Base-by-base conservation (phyloP, 805 yeast species). In the Tetrapisispora pingtungensis region DNA sequence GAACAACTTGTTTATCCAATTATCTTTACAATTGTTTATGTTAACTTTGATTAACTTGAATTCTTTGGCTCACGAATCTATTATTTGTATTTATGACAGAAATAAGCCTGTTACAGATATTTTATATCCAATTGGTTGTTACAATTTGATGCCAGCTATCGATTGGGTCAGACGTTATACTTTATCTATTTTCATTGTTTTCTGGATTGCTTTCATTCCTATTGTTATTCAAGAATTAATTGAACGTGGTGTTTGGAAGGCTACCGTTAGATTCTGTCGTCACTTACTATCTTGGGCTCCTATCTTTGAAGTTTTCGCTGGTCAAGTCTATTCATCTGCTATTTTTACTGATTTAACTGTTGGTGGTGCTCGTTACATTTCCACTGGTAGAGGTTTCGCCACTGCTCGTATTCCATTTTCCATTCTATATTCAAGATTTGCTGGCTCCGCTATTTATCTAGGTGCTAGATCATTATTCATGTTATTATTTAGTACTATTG, bases 311-410 rank as follows among this genome's bases (percentile, higher is more conserved):
- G 88, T 84, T 41, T 84, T 84, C 59, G 86, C 81, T 47, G 84
- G 88, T 64, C 85, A 81, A 65, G 77, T 83, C 50, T 84, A 84
- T 64, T 78, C 90, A 34, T 72, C 82, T 35, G 77, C 93, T 12
- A 67, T 84, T 54, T 66, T 75, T 45, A 79, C 78, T 57, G 89
- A 84, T 68, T 71, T 84, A 64, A 71, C 82, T 42, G 77, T 83
- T 51, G 94, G 94, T 65, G 93, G 93, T 64, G 94, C 94, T 50
- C 79, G 86, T 68, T 84, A 84, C 68, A 81, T 84, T 58, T 78
- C 89, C 35, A 84, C 93, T 15, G 93, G 93, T 62, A 75, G 94
- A 72, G 89, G 93, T 54, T 83, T 84, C 61, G 90, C 90, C 37
- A 83, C 89, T 40, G 76, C 84, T 17, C 77, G 93, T 70, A 79